phyloP scores from a whole-genome alignment of 1,284 basidiomycete genomes.

The Microbotryum intermedium region DNA sequence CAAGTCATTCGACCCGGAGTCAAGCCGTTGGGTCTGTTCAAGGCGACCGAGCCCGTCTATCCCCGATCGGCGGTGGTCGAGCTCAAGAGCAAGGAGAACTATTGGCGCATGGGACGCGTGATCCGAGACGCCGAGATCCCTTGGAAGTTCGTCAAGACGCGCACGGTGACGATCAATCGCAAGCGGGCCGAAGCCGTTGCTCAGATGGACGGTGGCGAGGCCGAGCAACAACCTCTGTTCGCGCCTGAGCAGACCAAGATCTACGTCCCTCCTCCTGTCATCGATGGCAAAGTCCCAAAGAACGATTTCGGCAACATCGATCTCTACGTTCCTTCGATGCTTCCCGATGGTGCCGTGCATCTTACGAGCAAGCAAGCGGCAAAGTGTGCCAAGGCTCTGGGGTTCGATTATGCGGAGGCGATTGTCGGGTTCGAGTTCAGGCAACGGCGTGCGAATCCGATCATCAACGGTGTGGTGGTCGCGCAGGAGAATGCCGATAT shows the following conservation, averaged over 20 bases:
- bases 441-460: conserved; percentile 74
- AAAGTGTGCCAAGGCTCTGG: conserved; percentile 79
- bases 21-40: conserved; percentile 75
- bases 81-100: conserved; percentile 85
- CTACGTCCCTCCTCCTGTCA: conserved; percentile 68
- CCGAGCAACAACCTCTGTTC: conserved; percentile 75
- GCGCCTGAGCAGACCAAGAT: conserved; percentile 75
- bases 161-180: conserved; percentile 71
- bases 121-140: conserved; percentile 70
- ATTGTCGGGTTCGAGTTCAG: conserved; percentile 95
- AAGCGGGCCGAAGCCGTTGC: conserved; percentile 75
- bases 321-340: conserved; percentile 88
- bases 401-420: conserved; percentile 86
- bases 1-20: conserved; percentile 78
- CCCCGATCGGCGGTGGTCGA: conserved; percentile 69
- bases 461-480: conserved; percentile 78
- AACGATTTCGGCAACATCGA: conserved; percentile 98
- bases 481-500: conserved; percentile 67
- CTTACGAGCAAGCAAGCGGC: conserved; percentile 78
- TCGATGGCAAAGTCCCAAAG: conserved; percentile 80
- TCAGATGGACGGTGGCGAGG: conserved; percentile 45
- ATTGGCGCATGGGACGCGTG: conserved; percentile 78
- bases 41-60: conserved; percentile 80
- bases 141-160: conserved; percentile 81
- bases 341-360: conserved; percentile 78